Base-by-base conservation (phyloP, 176 grass and related monocot genomes). In the Rhynchospora pubera region DNA sequence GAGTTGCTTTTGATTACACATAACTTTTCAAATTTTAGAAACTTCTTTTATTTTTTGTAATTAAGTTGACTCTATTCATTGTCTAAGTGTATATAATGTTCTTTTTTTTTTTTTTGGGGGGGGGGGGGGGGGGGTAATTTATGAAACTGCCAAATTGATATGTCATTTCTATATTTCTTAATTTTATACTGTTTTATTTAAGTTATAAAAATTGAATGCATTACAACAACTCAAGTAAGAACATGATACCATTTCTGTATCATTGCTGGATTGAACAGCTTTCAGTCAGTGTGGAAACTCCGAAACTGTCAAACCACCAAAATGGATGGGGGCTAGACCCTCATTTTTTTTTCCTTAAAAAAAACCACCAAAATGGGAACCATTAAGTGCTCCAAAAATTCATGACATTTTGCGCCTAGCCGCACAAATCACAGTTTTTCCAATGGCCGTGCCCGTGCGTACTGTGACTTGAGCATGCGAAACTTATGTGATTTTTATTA, bases 1-100 rank as follows among this genome's bases (percentile, higher is more conserved):
- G 5, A 81, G 79, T 45, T 81, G 79, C 79, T 65, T 81, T 60
- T 81, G 62, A 81, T 65, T 30, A 65, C 18, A 47, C 42, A 62
- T 5, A 48, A 14, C 19, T 45, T 79, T 79, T 39, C 18, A 6
- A 11, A 22, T 21, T 61, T 79, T 61, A 79, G 53, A 50, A 11
- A 6, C 7, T 15, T 15, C 43, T 66, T 64, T 30, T 60, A 23
- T 62, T 68, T 68, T 74, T 45, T 75, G 6, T 75, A 53, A 75
- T 53, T 53, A 75, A 71, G 22, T 53, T 53, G 23, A 10, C 24
- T 53, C 26, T 75, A 13, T 53, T 53, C 39, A 19, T 71, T 53
- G 9, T 75, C 47, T 52, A 30, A 75, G 52, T 75, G 47, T 75
- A 53, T 15, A 75, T 53, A 75, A 26, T 14, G 51, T 75, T 52